These are phyloP conservation scores for Leccinum subrobustum DNA, from an alignment of 1,284 basidiomycete species.

Conservation along the genomic window DNA sequence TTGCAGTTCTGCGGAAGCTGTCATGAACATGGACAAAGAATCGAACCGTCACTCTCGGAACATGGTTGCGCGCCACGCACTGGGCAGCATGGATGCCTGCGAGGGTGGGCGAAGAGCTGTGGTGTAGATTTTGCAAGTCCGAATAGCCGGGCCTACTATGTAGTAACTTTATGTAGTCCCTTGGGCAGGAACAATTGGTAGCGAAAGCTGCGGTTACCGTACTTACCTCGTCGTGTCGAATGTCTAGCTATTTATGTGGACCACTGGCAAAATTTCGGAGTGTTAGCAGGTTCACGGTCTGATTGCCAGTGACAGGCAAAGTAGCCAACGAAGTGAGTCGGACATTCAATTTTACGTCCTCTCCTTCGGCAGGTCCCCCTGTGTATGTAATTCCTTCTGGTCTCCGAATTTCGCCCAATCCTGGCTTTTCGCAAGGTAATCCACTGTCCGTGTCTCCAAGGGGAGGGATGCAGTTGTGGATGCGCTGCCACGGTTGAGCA, in stretches of 20 bases:
- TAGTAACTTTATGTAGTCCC: too few relatives aligned
- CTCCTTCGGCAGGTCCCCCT: not conserved
- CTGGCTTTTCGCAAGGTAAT: not conserved
- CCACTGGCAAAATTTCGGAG: conserved; percentile 17
- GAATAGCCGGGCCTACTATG: not conserved
- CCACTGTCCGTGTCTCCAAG: too few relatives aligned
- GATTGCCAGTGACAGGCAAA: too few relatives aligned
- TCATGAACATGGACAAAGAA: conserved; percentile 53
- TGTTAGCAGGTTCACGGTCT: too few relatives aligned
- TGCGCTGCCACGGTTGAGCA: not conserved
- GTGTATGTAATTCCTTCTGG: not conserved
- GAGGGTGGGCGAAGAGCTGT: conserved; percentile 32
- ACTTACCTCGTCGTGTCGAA: not conserved
- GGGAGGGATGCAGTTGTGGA: not conserved
- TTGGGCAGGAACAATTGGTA: too few relatives aligned
- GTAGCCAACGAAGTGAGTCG: not conserved
- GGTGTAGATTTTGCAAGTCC: not conserved
- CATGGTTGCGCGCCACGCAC: conserved; percentile 37
- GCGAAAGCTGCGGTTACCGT: not conserved
- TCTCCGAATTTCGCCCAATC: not conserved
- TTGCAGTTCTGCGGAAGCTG: conserved; percentile 55
- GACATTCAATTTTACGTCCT: not conserved
- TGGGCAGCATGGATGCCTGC: conserved; percentile 72
- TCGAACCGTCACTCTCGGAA: not conserved
- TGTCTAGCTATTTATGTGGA: too few relatives aligned